Base-by-base conservation (phyloP, 2,329 filamentous ascomycete species). In the Diplodia scrobiculata region DNA sequence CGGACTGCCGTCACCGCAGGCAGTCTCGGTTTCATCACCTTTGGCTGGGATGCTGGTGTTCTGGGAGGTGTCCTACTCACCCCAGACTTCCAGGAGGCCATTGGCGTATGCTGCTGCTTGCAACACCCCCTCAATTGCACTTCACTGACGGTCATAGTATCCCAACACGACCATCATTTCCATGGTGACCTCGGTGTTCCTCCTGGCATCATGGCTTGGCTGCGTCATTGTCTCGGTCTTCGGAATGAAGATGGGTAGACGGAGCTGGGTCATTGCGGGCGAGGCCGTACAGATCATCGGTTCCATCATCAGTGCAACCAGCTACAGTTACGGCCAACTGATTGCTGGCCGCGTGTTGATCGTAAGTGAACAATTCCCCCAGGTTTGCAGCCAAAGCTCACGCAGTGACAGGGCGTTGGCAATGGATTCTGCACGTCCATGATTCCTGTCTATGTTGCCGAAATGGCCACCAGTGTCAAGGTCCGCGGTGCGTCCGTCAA, bases 11-110 rank as follows among this genome's bases (percentile, higher is more conserved):
- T 66, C 34, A 48, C 51, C 27, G 65, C 65, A 14, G 65, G 65
- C 34, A 58, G 73, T 66, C 71, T 75, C 65, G 74, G 72, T 41
- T 76, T 75, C 69, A 71, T 77, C 69, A 72, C 75, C 67, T 76
- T 72, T 58, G 75, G 74, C 11, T 77, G 75, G 69, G 75, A 77
- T 69, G 75, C 74, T 10, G 75, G 75, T 66, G 75, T 77, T 7
- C 67, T 76, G 5, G 75, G 74, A 51, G 74, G 75, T 47, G 72
- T 77, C 11, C 68, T 75, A 5, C 68, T 71, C 34, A 75, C 73
- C 3, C 55, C 66, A 4, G 68, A 71, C 10, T 76, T 76, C 67
- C 72, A 74, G 63, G 69, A 69, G 38, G 72, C 74, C 47, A 75
- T 76, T 68, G 69, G 69, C 38, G 72, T 73, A 70, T 14, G 52